Evolutionary conservation across 257 asterid genomes (phyloP).

Genomic region (Nicotiana benthamiana): DNA sequence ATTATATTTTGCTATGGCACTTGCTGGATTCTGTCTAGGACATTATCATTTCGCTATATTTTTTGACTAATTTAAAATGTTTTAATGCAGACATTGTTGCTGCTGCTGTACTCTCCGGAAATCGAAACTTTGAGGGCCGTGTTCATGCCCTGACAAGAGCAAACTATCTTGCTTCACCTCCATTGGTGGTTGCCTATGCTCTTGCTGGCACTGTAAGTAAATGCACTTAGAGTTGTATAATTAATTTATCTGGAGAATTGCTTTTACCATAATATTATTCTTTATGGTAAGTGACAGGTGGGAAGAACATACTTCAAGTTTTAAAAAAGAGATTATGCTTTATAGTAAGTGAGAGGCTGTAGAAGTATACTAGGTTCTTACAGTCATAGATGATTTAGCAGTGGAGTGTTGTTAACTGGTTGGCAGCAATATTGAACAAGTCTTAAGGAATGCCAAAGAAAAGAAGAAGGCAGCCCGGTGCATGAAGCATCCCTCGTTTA

Average conservation of each 20-base stretch:
- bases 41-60: not conserved
- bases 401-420: too few relatives aligned
- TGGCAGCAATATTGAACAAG: too few relatives aligned
- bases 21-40: not conserved
- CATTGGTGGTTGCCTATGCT: constrained; percentile 94
- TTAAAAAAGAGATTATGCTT: not conserved
- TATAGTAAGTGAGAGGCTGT: not conserved
- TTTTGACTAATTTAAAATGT: constrained; percentile 3
- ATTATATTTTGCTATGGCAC: not conserved
- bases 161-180: constrained; percentile 97
- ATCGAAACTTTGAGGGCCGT: constrained; percentile 95
- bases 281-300: not conserved
- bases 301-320: not conserved
- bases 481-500: too few relatives aligned
- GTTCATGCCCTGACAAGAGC: constrained; percentile 94
- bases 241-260: not conserved
- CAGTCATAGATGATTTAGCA: too few relatives aligned
- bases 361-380: too few relatives aligned
- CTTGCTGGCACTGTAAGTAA: constrained; percentile 92
- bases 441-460: too few relatives aligned
- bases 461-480: too few relatives aligned
- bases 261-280: not conserved
- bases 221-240: not conserved
- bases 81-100: constrained; percentile 74
- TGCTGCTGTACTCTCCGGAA: constrained; percentile 96